phyloP scores from a whole-genome alignment of 2,329 filamentous ascomycete species.

The Clonostachys chloroleuca region DNA sequence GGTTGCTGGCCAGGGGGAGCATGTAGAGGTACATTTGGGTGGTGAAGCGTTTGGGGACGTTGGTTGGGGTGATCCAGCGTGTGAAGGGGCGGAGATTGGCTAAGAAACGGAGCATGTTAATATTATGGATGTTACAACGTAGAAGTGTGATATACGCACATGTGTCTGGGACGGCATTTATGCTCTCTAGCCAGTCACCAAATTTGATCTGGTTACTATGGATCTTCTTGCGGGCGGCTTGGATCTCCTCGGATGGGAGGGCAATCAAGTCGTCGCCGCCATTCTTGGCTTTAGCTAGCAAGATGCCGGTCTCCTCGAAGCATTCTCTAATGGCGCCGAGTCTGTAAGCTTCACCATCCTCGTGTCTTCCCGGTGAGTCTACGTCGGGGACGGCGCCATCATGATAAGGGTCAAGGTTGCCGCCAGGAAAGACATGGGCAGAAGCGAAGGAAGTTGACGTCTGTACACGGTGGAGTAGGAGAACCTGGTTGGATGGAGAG shows the following conservation, averaged over 20 bases:
- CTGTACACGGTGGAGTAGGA: constrained; percentile 81
- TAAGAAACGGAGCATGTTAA: constrained; percentile 11
- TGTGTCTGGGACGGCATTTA: constrained; percentile 60
- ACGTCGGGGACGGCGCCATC: constrained; percentile 55
- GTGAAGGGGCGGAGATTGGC: constrained; percentile 77
- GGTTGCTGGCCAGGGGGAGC: constrained; percentile 52
- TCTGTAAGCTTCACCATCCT: constrained; percentile 71
- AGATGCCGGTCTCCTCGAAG: constrained; percentile 90
- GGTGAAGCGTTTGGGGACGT: constrained; percentile 72
- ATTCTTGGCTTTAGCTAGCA: constrained; percentile 59
- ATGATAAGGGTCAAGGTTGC: constrained; percentile 72
- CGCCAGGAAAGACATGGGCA: constrained; percentile 93
- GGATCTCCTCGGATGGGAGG: constrained; percentile 53
- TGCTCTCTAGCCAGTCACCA: constrained; percentile 52
- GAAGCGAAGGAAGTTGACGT: constrained; percentile 83
- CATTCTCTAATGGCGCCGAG: constrained; percentile 83
- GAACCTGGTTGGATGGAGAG: constrained; percentile 80
- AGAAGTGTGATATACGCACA: constrained; percentile 36
- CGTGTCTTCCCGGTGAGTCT: constrained; percentile 54
- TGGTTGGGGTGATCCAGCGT: constrained; percentile 81
- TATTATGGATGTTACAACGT: background rate
- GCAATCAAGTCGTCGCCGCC: constrained; percentile 53
- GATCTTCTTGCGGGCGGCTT: constrained; percentile 62
- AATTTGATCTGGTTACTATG: constrained; percentile 66
- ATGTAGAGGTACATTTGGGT: constrained; percentile 98